A percentile compares a stretch with the other conserved stretches of the same genome.
Evolutionary conservation across 441 rosid species (phyloP).

Genomic region (Mallotus japonicus): DNA sequence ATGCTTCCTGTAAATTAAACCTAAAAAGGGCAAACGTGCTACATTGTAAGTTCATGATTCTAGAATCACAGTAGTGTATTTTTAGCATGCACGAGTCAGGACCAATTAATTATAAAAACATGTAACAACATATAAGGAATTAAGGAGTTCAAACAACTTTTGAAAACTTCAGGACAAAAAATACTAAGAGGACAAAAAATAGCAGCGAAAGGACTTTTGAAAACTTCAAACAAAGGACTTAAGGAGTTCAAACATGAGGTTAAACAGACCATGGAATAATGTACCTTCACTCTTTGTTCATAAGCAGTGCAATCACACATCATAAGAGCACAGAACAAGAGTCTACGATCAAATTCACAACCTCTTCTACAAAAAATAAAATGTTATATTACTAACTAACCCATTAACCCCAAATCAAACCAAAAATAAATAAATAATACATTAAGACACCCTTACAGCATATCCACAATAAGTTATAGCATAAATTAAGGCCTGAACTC

Average conservation of each 20-base stretch:
- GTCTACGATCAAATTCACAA: too few species aligned
- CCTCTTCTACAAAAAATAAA: too few species aligned
- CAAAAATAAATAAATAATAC: too few species aligned
- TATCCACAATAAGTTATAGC: background rate
- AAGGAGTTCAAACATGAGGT: slow-evolving; percentile 57
- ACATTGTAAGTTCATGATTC: background rate
- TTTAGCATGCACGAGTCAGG: background rate
- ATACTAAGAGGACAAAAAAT: slow-evolving; percentile 39
- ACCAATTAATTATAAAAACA: background rate
- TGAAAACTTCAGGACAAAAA: slow-evolving; percentile 14
- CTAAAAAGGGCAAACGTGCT: background rate
- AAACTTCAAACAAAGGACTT: slow-evolving; percentile 40
- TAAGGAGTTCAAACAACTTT: too few species aligned
- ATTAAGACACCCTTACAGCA: background rate
- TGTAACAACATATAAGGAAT: background rate
- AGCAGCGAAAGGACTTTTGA: slow-evolving; percentile 52
- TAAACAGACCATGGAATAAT: slow-evolving; percentile 19
- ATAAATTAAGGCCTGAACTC: background rate
- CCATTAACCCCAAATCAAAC: too few species aligned
- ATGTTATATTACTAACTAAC: too few species aligned
- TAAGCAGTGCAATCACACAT: too few species aligned
- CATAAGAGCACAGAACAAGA: too few species aligned
- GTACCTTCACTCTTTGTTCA: too few species aligned
- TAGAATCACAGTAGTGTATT: background rate
- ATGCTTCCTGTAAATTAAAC: slow-evolving; percentile 59